A percentile compares a stretch with the other conserved stretches of the same genome.
Conservation (phyloP, 1,139 yeast genomes). For the Geotrichum candidum region DNA sequence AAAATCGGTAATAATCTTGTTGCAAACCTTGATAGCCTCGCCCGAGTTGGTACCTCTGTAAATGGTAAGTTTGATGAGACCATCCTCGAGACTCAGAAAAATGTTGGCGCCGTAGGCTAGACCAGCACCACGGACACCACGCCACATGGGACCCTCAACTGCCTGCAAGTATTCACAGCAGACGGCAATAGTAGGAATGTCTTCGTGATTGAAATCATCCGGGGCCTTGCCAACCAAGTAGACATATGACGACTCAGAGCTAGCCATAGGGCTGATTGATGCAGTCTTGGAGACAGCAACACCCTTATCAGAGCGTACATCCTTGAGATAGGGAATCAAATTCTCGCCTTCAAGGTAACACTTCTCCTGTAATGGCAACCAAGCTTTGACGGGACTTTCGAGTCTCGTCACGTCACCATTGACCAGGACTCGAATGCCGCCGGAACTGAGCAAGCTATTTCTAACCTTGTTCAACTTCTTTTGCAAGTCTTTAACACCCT, state of each 20-base stretch:
- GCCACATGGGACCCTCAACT: constrained; percentile 97
- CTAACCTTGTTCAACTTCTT: constrained; percentile 55
- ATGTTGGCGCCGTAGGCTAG: constrained; percentile 84
- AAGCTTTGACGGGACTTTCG: constrained; percentile 52
- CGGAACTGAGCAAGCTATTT: constrained; percentile 48
- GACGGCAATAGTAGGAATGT: constrained; percentile 63
- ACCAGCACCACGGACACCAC: constrained; percentile 93
- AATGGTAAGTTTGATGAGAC: constrained; percentile 58
- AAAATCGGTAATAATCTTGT: constrained; percentile 56
- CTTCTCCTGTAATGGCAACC: constrained; percentile 45
- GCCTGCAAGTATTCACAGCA: constrained; percentile 75
- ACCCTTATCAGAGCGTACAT: constrained; percentile 56
- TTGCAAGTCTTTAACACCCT: constrained; percentile 43
- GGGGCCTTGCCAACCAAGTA: constrained; percentile 59
- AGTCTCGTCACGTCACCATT: constrained; percentile 58
- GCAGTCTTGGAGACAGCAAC: constrained; percentile 50
- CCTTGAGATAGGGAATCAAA: constrained; percentile 48
- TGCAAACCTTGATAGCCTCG: constrained; percentile 64
- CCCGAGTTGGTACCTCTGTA: constrained; percentile 82
- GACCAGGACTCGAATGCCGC: constrained; percentile 63
- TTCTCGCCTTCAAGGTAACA: neutral
- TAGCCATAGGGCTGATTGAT: constrained; percentile 65
- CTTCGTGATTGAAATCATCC: constrained; percentile 56
- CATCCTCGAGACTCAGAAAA: constrained; percentile 55
- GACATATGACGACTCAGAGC: constrained; percentile 81